Base-by-base conservation (phyloP, 495 filamentous ascomycete genomes). In the Penicillium canescens region DNA sequence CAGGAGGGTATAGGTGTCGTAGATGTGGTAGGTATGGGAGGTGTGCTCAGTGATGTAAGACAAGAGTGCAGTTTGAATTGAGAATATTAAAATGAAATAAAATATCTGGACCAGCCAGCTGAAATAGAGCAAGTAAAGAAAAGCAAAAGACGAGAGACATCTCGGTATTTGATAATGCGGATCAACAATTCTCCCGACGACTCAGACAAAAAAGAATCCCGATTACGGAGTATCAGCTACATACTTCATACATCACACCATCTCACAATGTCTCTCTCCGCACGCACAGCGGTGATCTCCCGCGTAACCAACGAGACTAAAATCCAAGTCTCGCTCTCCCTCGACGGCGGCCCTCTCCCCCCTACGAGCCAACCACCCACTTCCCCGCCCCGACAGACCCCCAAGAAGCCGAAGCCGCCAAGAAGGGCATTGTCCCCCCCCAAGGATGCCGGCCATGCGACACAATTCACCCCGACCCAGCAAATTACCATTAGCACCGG, bases 261-360 rank as follows among this genome's bases (percentile, higher is more conserved):
- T 18, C 14, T 7, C 52, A 59, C 24, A 44, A 76, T 71, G 69
- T 43, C 71, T 46, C 62, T 75, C 51, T 6, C 70, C 36, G 69
- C 74, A 31, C 89, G 93, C 60, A 91, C 84, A 57, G 84, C 89
- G 16, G 80, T 85, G 52, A 72, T 97, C 61, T 82, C 86, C 39
- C 91, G 94, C 66, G 82, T 87, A 72, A 98, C 94, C 59, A 96
- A 96, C 74, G 94, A 98, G 75, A 98, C 94, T 66, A 95, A 95
- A 69, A 94, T 98, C 71, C 82, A 90, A 63, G 77, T 98, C 42
- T 86, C 88, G n/a, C 79, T 98, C 52, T 92, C 89, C 69, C 79
- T 98, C 43, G 94, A 98, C 68, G 94, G 94, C 63, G 94, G 94
- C 48, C 78, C 75, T 5, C 85, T 96, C 60, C 71, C 75, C 69